phyloP scores from a whole-genome alignment of 345 rosid species.

The Noccaea bulbosa region DNA sequence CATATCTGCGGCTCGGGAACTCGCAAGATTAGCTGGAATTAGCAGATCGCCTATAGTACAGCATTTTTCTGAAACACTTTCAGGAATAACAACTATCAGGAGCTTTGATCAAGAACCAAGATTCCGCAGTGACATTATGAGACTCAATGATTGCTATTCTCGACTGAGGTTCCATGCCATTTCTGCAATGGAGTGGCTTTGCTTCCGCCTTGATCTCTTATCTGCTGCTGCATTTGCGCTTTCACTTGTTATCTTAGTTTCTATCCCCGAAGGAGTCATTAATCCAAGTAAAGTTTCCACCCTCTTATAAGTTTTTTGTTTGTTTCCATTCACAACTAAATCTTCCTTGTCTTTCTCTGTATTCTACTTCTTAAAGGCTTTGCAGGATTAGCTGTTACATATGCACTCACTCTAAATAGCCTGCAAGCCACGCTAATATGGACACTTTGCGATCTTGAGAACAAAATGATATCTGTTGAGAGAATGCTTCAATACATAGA shows the following conservation, averaged over 20 bases:
- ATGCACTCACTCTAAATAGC: constrained; percentile 75
- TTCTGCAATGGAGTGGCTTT: constrained; percentile 87
- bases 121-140: constrained; percentile 55
- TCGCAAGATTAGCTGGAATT: constrained; percentile 82
- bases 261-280: constrained; percentile 63
- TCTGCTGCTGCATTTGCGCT: constrained; percentile 80
- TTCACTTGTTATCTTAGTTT: constrained; percentile 72
- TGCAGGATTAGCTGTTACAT: constrained; percentile 85
- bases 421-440: constrained; percentile 71
- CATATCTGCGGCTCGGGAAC: constrained; percentile 82
- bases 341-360: constrained; percentile 12
- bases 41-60: constrained; percentile 82
- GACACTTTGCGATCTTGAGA: constrained; percentile 70
- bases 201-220: constrained; percentile 78
- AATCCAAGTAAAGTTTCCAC: constrained; percentile 65
- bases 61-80: constrained; percentile 80
- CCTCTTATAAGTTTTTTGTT: constrained; percentile 1
- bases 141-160: constrained; percentile 45
- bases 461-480: constrained; percentile 84
- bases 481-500: constrained; percentile 73
- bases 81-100: constrained; percentile 75
- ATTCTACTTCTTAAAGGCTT: constrained; percentile 50
- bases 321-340: constrained; percentile 24
- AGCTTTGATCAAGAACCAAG: constrained; percentile 72
- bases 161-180: constrained; percentile 69